Base-by-base conservation (phyloP, 345 rosid genomes). In the Raphanus sativus region DNA sequence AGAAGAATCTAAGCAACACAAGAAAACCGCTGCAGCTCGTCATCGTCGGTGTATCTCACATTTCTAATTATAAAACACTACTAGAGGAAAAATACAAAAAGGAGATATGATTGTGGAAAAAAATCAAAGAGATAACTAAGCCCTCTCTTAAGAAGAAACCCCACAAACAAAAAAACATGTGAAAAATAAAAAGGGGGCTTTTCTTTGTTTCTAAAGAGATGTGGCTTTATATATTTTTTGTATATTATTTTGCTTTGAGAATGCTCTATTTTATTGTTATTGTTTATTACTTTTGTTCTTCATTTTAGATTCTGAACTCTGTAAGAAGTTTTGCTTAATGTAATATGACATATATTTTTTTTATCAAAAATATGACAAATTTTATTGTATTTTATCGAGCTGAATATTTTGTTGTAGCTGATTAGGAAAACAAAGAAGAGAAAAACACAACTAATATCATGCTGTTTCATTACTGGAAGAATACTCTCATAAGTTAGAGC, bases 41-140 rank as follows among this genome's bases (percentile, higher is more conserved):
- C 96, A 91, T 42, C 88, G 94, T 73, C 87, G 97, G 69, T 89
- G 96, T 87, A 87, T 89, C 17, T 91, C 98, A n/a, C 92, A 85
- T 72, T 88, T 85, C 79, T 91, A 66, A 86, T 21, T 1, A 2
- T 2, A 12, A 0, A 25, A 13, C 10, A 56, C 1, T 5, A 6
- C 67, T 75, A 59, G 69, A 48, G 78, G 68, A 70, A 54, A 66
- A 62, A 67, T 73, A 81, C 29, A 68, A 69, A 52, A 69, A 25
- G 70, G 59, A 69, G 65, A 40, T 0, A 4, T 28, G 58, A 48
- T 54, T 36, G 4, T 65, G 40, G 8, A 36, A 74, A 68, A 16
- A 40, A 7, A 40, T 65, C 54, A 38, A 69, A 11, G 45, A 71
- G 75, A 67, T 55, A 58, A 72, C 68, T 29, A 73, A 79, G 90